These are phyloP conservation scores for Cunninghamia lanceolata DNA, from an alignment of 75 land plant species.

Conservation along the genomic window DNA sequence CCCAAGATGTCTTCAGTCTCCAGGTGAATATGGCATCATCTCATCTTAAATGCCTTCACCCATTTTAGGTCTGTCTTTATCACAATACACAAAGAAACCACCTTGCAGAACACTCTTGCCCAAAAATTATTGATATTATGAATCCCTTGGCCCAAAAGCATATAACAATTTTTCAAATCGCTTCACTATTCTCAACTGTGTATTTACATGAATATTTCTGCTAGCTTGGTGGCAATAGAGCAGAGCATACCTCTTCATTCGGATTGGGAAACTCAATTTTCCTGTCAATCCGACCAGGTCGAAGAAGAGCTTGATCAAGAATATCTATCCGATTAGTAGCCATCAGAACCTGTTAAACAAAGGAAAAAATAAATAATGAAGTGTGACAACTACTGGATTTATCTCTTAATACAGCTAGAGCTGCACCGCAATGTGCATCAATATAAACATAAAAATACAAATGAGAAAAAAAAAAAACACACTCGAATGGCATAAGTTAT, in stretches of 20 bases:
- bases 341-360: slow-evolving; percentile 78
- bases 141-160: background rate
- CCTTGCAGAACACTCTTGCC: background rate
- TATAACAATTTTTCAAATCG: background rate
- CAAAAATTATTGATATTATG: background rate
- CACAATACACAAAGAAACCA: background rate
- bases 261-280: slow-evolving; percentile 99
- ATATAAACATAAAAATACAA: background rate
- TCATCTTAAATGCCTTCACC: background rate
- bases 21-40: background rate
- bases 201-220: background rate
- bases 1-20: too few species aligned
- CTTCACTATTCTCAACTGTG: background rate
- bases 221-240: background rate
- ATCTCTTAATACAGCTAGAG: background rate
- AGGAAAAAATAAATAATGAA: background rate
- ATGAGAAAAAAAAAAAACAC: background rate
- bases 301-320: slow-evolving; percentile 92
- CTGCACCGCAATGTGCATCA: background rate
- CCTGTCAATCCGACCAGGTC: slow-evolving; percentile 96
- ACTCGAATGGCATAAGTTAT: background rate
- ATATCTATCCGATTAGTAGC: slow-evolving; percentile 97
- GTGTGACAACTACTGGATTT: background rate
- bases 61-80: background rate
- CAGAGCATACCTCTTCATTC: slow-evolving; percentile 76